Conservation (phyloP, 2,329 filamentous ascomycete genomes). For the Aspergillus glaucus region DNA sequence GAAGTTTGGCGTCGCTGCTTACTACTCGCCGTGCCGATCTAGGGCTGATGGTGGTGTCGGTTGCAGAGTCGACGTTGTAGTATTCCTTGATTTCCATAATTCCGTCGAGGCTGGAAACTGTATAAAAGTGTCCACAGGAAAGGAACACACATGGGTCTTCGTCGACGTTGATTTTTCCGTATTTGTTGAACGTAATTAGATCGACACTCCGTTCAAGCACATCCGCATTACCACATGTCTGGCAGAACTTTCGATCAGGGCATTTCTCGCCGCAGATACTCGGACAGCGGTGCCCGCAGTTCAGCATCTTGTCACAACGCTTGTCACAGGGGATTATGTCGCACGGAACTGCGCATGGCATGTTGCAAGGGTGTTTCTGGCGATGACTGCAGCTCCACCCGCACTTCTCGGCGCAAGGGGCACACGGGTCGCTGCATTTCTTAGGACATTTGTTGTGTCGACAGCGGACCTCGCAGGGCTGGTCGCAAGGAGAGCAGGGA, state of each 20-base stretch:
- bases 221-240: slow-evolving; percentile 3
- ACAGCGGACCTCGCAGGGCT: no score
- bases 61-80: slow-evolving; percentile 3
- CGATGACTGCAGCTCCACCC: slow-evolving; percentile 10
- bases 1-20: neutral
- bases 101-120: slow-evolving; percentile 5
- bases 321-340: slow-evolving; percentile 8
- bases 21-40: neutral
- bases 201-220: slow-evolving; percentile 2
- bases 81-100: slow-evolving; percentile 4
- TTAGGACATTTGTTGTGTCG: neutral
- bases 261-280: slow-evolving; percentile 12
- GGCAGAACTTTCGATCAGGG: slow-evolving; percentile 5
- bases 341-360: slow-evolving; percentile 15
- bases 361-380: slow-evolving; percentile 3
- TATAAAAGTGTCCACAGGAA: slow-evolving; percentile 11
- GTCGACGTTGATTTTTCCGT: slow-evolving; percentile 4
- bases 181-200: slow-evolving; percentile 4
- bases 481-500: no score
- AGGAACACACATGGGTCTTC: slow-evolving; percentile 8
- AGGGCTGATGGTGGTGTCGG: neutral
- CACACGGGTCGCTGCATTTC: slow-evolving; percentile 10
- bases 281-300: slow-evolving; percentile 14
- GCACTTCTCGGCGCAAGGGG: slow-evolving; percentile 12
- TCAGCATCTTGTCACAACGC: slow-evolving; percentile 8